phyloP scores from a whole-genome alignment of 2,329 filamentous ascomycete genomes.

The Monilinia fructigena region DNA sequence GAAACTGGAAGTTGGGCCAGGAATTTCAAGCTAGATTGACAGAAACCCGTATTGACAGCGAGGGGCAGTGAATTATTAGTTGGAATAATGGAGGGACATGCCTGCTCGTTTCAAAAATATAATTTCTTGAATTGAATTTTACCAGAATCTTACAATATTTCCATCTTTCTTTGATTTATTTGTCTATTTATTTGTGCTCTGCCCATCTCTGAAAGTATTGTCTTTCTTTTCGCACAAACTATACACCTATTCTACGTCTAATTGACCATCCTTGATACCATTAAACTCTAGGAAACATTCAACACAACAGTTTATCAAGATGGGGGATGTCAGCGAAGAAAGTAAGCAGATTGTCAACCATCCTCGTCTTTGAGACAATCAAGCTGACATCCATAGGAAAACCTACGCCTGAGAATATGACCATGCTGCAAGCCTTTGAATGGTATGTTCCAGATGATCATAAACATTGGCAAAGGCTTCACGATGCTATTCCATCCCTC shows the following conservation, averaged over 20 bases:
- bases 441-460: conserved; percentile 66
- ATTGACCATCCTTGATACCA: not conserved
- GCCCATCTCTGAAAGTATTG: not conserved
- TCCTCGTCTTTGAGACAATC: not conserved
- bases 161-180: not conserved
- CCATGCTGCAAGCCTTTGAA: conserved; percentile 70
- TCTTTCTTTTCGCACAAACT: not conserved
- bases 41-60: not conserved
- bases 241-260: not conserved
- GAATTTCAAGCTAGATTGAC: too few relatives aligned
- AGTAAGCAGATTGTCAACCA: conserved; percentile 5
- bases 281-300: not conserved
- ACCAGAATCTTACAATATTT: not conserved
- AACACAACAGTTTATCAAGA: conserved; percentile 5
- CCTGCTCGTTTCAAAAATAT: not conserved
- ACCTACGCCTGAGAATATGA: conserved; percentile 48
- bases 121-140: not conserved
- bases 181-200: not conserved
- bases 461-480: conserved; percentile 60
- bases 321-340: conserved; percentile 16
- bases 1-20: not conserved
- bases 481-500: conserved; percentile 51
- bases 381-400: conserved; percentile 25
- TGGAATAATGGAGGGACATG: conserved; percentile 11
- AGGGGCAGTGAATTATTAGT: conserved; percentile 10